Conservation (phyloP, 1,284 basidiomycete genomes). For the Hymenochaete sp. region DNA sequence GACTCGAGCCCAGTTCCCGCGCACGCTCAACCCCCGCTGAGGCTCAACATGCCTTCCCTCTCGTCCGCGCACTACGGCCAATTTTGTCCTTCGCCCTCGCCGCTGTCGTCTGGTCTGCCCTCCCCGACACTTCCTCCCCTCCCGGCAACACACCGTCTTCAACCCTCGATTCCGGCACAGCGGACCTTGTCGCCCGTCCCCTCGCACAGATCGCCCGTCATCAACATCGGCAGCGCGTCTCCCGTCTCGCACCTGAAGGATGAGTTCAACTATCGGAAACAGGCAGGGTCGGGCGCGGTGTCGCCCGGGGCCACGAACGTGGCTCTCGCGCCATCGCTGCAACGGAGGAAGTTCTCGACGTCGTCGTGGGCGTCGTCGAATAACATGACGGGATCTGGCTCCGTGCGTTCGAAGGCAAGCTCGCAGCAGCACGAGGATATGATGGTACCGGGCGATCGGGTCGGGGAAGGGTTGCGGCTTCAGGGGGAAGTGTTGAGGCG, state of each 20-base stretch:
- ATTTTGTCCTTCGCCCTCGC: conserved; percentile 9
- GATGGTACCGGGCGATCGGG: conserved; percentile 57
- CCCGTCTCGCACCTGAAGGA: conserved; percentile 8
- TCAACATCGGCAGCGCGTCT: conserved; percentile 12
- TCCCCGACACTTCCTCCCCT: conserved; percentile 14
- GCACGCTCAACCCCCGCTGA: neutral
- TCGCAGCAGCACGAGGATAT: conserved; percentile 55
- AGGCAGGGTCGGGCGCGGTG: too few relatives aligned
- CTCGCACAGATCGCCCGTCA: conserved; percentile 4
- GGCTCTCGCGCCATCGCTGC: neutral
- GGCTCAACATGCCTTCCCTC: conserved; percentile 8
- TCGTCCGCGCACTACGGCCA: neutral
- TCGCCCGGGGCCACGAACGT: too few relatives aligned
- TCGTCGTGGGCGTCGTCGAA: conserved; percentile 8
- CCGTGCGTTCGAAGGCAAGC: conserved; percentile 22
- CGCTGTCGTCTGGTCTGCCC: conserved; percentile 13
- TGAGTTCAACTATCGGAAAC: conserved; percentile 13
- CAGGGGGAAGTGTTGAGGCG: conserved; percentile 55
- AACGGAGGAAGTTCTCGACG: conserved; percentile 1
- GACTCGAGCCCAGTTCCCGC: conserved; percentile 5
- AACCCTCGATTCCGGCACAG: neutral
- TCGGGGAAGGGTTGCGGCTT: conserved; percentile 55
- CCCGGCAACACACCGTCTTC: conserved; percentile 3
- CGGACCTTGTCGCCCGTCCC: neutral
- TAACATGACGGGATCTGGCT: conserved; percentile 14